These are phyloP conservation scores for Avena insularis DNA, from an alignment of 176 grass and related monocot genomes.

Conservation along the genomic window DNA sequence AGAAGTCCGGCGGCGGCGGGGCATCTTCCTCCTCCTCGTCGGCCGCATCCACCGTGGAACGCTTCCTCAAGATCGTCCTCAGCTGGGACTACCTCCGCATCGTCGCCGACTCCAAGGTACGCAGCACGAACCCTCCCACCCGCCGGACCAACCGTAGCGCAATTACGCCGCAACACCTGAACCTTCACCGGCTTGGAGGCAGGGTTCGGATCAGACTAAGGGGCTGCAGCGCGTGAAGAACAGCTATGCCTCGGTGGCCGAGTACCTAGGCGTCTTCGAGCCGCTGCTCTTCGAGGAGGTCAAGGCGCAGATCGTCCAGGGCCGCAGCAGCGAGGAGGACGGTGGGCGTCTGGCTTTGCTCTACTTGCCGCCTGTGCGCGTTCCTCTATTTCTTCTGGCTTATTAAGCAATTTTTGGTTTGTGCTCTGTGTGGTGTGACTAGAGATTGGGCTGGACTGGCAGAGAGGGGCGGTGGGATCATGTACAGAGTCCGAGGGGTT, in stretches of 20 bases:
- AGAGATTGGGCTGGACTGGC: conserved; percentile 73
- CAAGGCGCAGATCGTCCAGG: conserved; percentile 88
- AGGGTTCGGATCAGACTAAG: conserved; percentile 51
- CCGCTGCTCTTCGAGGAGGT: conserved; percentile 98
- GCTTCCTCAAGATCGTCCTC: conserved; percentile 83
- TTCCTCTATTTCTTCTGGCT: neutral
- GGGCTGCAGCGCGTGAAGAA: conserved; percentile 63
- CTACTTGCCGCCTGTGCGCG: neutral
- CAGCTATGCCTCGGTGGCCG: conserved; percentile 70
- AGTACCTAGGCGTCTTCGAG: conserved; percentile 81
- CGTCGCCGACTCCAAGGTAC: conserved; percentile 71
- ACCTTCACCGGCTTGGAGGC: neutral
- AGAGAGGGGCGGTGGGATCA: conserved; percentile 49
- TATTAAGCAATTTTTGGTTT: neutral
- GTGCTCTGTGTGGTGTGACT: conserved; percentile 19
- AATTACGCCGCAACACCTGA: neutral
- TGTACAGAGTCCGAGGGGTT: conserved; percentile 76
- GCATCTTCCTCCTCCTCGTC: conserved; percentile 36
- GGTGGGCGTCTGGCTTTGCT: conserved; percentile 32
- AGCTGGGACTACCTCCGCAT: conserved; percentile 92
- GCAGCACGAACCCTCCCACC: neutral
- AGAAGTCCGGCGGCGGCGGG: conserved; percentile 41
- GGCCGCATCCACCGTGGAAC: conserved; percentile 47
- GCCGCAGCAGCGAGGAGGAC: conserved; percentile 68
- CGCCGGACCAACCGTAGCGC: neutral